phyloP scores from a whole-genome alignment of 1,284 basidiomycete genomes.

The Fistulinella cinereoalba region DNA sequence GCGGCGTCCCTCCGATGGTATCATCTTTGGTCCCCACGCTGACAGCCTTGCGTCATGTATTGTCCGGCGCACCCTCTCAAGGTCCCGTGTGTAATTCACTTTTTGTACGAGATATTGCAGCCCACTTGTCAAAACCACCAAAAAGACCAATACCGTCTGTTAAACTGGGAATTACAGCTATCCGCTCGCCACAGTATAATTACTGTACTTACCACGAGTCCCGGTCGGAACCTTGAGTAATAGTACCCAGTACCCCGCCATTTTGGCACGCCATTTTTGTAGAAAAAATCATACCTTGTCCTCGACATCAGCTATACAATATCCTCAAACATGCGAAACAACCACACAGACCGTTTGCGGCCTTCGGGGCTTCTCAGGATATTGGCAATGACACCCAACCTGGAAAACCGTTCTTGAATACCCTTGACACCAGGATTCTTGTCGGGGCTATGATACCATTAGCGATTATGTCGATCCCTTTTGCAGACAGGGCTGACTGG shows the following conservation, averaged over 20 bases:
- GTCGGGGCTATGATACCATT: conserved; percentile 66
- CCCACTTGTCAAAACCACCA: conserved; percentile 68
- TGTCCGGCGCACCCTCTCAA: conserved; percentile 67
- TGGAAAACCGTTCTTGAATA: conserved; percentile 82
- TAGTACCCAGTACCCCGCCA: conserved; percentile 90
- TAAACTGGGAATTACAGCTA: conserved; percentile 1
- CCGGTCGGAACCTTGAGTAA: conserved; percentile 89
- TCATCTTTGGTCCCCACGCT: conserved; percentile 75
- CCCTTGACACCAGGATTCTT: conserved; percentile 85
- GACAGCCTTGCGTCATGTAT: conserved; percentile 58
- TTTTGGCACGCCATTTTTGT: conserved; percentile 86
- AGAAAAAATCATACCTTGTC: conserved; percentile 82
- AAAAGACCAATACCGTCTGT: conserved; percentile 66
- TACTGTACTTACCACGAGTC: conserved; percentile 60
- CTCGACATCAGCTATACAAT: conserved; percentile 4
- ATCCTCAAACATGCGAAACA: not conserved
- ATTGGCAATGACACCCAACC: conserved; percentile 80
- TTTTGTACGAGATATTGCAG: conserved; percentile 79
- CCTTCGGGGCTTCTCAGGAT: conserved; percentile 78
- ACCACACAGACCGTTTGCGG: conserved; percentile 64
- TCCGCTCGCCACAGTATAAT: not conserved
- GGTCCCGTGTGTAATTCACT: conserved; percentile 74
- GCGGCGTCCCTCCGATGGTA: conserved; percentile 56
- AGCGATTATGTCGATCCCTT: conserved; percentile 7
- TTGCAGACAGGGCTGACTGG: conserved; percentile 57